A percentile compares a stretch with the other conserved stretches of the same genome.
Conservation (phyloP, 352 stramenopile genomes). For the Globisporangium polare region DNA sequence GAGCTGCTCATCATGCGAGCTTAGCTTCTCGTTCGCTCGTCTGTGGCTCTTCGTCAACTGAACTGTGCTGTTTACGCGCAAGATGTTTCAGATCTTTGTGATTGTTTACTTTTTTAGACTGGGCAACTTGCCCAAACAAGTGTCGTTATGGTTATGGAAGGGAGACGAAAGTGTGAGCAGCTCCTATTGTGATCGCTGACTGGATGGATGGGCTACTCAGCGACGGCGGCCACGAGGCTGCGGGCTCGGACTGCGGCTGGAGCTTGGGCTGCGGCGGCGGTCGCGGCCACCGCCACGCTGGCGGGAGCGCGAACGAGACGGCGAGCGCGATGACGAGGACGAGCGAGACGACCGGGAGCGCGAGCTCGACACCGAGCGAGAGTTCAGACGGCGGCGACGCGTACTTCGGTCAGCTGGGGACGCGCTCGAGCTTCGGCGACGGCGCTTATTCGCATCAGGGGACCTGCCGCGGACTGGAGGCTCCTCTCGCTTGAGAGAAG, state of each 20-base stretch:
- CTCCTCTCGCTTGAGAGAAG: slow-evolving; percentile 3
- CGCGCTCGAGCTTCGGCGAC: slow-evolving; percentile 21
- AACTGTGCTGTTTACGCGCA: background rate
- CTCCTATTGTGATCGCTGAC: background rate
- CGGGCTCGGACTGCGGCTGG: slow-evolving; percentile 24
- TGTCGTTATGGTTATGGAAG: background rate
- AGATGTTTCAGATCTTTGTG: background rate
- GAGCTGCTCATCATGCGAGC: background rate
- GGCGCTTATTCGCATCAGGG: slow-evolving; percentile 16
- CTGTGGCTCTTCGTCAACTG: background rate
- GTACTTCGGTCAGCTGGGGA: slow-evolving; percentile 18
- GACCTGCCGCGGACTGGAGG: slow-evolving; percentile 6
- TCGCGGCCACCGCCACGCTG: slow-evolving; percentile 17
- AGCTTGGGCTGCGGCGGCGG: slow-evolving; percentile 22
- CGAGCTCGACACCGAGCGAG: slow-evolving; percentile 13
- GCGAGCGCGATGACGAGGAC: slow-evolving; percentile 31
- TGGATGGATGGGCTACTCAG: background rate
- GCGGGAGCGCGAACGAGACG: slow-evolving; percentile 23
- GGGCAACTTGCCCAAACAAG: too few relatives aligned
- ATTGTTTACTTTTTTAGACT: background rate
- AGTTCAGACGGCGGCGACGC: slow-evolving; percentile 23
- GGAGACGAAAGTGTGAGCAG: background rate
- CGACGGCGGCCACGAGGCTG: slow-evolving; percentile 12
- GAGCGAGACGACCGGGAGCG: slow-evolving; percentile 11
- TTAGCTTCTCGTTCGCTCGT: background rate